Percentiles rank a stretch among this genome's conserved stretches.
phyloP scores from a whole-genome alignment of 371 early-diverging fungal species.

The Apophysomyces sp. region DNA sequence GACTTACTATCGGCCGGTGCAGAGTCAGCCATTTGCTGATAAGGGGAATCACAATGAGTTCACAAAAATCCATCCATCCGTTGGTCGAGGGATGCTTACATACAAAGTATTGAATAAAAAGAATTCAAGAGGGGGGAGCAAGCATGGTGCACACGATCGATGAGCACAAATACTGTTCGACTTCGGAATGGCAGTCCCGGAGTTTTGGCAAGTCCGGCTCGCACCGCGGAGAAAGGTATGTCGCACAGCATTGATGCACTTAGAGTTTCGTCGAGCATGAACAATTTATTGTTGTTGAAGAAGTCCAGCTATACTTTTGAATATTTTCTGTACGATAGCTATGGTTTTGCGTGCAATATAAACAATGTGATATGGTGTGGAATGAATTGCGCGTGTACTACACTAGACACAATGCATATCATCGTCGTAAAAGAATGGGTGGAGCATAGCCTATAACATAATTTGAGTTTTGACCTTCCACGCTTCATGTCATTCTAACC shows the following conservation, averaged over 20 bases:
- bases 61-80: background rate
- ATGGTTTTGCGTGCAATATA: constrained; percentile 2
- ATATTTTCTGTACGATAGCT: background rate
- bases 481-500: background rate
- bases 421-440: constrained; percentile 26
- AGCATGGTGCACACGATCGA: background rate
- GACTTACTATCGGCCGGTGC: constrained; percentile 55
- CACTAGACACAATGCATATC: background rate
- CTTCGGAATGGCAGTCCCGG: background rate
- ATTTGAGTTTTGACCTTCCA: background rate
- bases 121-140: constrained; percentile 1
- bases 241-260: background rate
- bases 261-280: background rate
- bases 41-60: background rate
- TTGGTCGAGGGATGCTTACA: background rate
- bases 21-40: constrained; percentile 53
- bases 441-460: constrained; percentile 17
- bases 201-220: background rate
- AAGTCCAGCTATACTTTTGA: background rate
- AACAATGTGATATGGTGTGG: background rate
- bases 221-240: background rate
- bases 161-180: constrained; percentile 1
- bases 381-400: background rate
- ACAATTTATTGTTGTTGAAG: background rate
- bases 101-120: constrained; percentile 1